Conservation (phyloP, 2,329 filamentous ascomycete species). For the Claviceps humidiphila region DNA sequence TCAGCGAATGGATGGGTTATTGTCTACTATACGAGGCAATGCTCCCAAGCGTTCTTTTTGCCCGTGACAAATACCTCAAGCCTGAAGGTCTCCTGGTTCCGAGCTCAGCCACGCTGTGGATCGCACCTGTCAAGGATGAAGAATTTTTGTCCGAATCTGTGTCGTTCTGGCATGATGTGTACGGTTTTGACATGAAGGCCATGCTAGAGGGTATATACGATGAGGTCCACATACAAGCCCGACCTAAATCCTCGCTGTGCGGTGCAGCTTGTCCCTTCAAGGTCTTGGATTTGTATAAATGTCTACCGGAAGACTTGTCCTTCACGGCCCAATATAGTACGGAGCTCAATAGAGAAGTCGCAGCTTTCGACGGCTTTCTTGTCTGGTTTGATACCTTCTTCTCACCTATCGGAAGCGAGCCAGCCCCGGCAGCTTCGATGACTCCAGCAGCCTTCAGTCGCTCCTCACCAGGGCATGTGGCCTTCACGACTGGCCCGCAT, state of each 20-base stretch:
- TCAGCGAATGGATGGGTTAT: constrained; percentile 98
- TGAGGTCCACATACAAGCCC: constrained; percentile 65
- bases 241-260: constrained; percentile 47
- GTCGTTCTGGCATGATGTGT: constrained; percentile 80
- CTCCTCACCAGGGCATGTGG: constrained; percentile 47
- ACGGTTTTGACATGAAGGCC: constrained; percentile 85
- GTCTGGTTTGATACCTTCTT: constrained; percentile 97
- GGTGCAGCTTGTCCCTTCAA: constrained; percentile 54
- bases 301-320: constrained; percentile 56
- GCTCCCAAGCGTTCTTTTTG: constrained; percentile 83
- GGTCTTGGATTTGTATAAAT: constrained; percentile 62
- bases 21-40: constrained; percentile 88
- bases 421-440: constrained; percentile 35
- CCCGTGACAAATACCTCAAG: constrained; percentile 73
- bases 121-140: constrained; percentile 66
- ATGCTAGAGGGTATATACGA: constrained; percentile 77
- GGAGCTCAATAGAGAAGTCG: constrained; percentile 45
- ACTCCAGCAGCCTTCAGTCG: constrained; percentile 50
- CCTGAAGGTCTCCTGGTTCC: constrained; percentile 75
- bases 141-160: constrained; percentile 69
- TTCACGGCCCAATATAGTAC: constrained; percentile 60
- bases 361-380: constrained; percentile 70
- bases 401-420: constrained; percentile 43
- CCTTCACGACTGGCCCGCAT: constrained; percentile 76
- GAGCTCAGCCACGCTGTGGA: constrained; percentile 68